A percentile compares a stretch with the other conserved stretches of the same genome.
These are phyloP conservation scores for Pseudogymnoascus sp. DNA, from an alignment of 2,329 filamentous ascomycete species.

Conservation along the genomic window DNA sequence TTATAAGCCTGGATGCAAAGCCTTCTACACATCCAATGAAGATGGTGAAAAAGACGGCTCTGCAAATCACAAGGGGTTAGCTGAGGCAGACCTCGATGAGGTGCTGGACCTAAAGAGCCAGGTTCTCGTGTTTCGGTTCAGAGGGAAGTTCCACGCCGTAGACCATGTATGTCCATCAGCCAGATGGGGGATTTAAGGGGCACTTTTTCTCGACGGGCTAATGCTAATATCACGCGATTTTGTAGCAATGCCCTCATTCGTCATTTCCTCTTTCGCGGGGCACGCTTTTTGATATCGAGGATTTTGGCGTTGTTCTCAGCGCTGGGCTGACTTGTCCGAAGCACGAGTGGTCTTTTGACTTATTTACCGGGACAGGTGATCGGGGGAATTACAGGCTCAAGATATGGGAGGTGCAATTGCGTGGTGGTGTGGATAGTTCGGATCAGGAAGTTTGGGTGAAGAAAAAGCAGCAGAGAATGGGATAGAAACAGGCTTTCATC, in stretches of 20 bases:
- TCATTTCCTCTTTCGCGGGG: slow-evolving; percentile 57
- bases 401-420: slow-evolving; percentile 55
- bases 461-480: slow-evolving; percentile 18
- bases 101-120: slow-evolving; percentile 40
- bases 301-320: slow-evolving; percentile 57
- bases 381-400: slow-evolving; percentile 52
- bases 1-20: slow-evolving; percentile 49
- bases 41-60: slow-evolving; percentile 29
- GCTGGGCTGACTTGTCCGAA: slow-evolving; percentile 59
- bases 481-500: slow-evolving; percentile 12
- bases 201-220: too few relatives aligned
- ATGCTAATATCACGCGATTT: too few relatives aligned
- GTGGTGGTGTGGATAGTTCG: slow-evolving; percentile 20
- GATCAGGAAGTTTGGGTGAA: slow-evolving; percentile 18
- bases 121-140: slow-evolving; percentile 57
- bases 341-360: slow-evolving; percentile 63
- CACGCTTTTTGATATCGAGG: slow-evolving; percentile 60
- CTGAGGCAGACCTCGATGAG: slow-evolving; percentile 28
- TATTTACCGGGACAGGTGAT: slow-evolving; percentile 54
- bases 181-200: too few relatives aligned
- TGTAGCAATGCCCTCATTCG: slow-evolving; percentile 57
- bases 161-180: slow-evolving; percentile 48
- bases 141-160: slow-evolving; percentile 55
- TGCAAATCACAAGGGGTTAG: slow-evolving; percentile 10
- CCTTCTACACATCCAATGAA: slow-evolving; percentile 41